Conservation (phyloP, 306 rosid genomes). For the Casuarina glauca region DNA sequence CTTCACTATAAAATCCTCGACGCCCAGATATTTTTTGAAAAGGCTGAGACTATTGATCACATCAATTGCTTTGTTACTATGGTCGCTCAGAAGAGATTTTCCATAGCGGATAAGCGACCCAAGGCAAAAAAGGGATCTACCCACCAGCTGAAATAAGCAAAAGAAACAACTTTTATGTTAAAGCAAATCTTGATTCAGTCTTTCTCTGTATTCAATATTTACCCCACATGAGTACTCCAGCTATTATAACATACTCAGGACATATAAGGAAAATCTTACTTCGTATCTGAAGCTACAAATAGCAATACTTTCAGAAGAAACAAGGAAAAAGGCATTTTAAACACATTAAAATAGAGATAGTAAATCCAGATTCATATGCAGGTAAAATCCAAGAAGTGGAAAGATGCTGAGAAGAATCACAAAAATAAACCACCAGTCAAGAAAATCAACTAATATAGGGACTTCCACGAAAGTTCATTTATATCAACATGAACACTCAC, state of each 20-base stretch:
- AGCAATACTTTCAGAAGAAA: background rate
- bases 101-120: conserved; percentile 96
- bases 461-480: background rate
- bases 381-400: background rate
- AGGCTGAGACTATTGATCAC: conserved; percentile 57
- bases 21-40: conserved; percentile 66
- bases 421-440: background rate
- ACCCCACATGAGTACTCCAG: background rate
- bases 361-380: background rate
- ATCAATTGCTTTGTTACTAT: conserved; percentile 52
- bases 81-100: conserved; percentile 53
- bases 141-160: conserved; percentile 62
- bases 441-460: background rate
- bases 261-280: background rate
- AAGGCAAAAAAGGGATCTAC: conserved; percentile 90
- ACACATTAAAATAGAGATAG: background rate
- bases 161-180: conserved; percentile 19
- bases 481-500: background rate
- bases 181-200: background rate
- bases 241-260: background rate
- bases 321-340: background rate
- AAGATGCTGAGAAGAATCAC: background rate
- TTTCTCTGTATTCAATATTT: background rate
- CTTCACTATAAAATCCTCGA: conserved; percentile 67
- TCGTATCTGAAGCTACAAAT: background rate